Percentiles rank a stretch among this genome's conserved stretches.
phyloP scores from a whole-genome alignment of 2,329 filamentous ascomycete species.

The Thermomyces lanuginosus region DNA sequence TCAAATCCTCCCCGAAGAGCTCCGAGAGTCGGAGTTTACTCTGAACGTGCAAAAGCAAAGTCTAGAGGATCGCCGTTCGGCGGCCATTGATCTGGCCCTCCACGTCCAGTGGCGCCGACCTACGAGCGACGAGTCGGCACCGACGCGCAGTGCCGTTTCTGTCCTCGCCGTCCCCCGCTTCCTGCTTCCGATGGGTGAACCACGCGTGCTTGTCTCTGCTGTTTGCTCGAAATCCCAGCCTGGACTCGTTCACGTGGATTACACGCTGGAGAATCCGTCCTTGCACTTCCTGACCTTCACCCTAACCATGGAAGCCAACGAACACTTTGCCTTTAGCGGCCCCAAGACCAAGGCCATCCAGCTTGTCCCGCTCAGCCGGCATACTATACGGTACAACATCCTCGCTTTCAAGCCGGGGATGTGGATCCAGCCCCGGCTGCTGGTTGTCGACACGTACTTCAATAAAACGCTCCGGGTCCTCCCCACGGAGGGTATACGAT shows the following conservation, averaged over 20 bases:
- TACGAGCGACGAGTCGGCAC: constrained; percentile 13
- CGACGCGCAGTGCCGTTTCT: constrained; percentile 42
- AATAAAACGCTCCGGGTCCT: constrained; percentile 74
- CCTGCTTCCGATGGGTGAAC: constrained; percentile 65
- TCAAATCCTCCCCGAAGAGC: constrained; percentile 46
- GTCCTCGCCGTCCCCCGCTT: constrained; percentile 64
- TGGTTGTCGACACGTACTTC: constrained; percentile 80
- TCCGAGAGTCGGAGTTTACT: constrained; percentile 56
- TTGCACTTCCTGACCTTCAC: constrained; percentile 91
- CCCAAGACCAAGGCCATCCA: constrained; percentile 66
- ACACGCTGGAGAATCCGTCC: constrained; percentile 83
- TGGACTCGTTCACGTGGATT: constrained; percentile 35
- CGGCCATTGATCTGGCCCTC: constrained; percentile 58
- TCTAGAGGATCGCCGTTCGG: constrained; percentile 66
- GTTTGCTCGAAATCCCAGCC: constrained; percentile 17
- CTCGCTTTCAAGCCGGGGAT: constrained; percentile 46
- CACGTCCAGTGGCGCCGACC: constrained; percentile 60
- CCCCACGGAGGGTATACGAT: constrained; percentile 52
- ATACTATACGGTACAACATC: constrained; percentile 56
- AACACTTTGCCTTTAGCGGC: constrained; percentile 85
- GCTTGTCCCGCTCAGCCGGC: constrained; percentile 63
- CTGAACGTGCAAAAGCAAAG: constrained; percentile 58
- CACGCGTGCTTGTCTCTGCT: constrained; percentile 53
- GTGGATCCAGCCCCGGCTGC: constrained; percentile 58
- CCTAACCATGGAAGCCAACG: constrained; percentile 76